Percentiles rank a stretch among this genome's conserved stretches.
Evolutionary conservation across 257 asterid species (phyloP).

Genomic region (Fraxinus cuspidata): DNA sequence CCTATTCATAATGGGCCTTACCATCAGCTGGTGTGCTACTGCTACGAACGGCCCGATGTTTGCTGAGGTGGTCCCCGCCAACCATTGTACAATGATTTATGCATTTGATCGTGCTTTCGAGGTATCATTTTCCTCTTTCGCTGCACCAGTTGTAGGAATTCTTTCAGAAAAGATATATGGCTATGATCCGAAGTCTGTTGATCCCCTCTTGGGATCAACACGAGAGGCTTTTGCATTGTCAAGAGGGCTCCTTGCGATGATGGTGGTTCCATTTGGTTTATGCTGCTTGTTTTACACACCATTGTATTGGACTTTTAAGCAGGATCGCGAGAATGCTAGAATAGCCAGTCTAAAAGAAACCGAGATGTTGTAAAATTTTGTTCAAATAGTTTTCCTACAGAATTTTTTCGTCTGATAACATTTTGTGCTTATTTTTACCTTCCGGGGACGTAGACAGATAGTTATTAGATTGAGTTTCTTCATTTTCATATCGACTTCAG

Average conservation of each 20-base stretch:
- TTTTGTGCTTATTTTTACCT: neutral
- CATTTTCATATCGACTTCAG: neutral
- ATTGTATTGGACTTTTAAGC: slow-evolving; percentile 80
- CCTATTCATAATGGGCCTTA: slow-evolving; percentile 82
- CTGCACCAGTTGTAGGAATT: slow-evolving; percentile 89
- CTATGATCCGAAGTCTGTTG: slow-evolving; percentile 75
- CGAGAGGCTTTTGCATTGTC: slow-evolving; percentile 82
- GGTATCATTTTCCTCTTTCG: slow-evolving; percentile 87
- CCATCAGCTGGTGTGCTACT: slow-evolving; percentile 90
- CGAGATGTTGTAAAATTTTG: slow-evolving; percentile 57
- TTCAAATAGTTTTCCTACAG: neutral
- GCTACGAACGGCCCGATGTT: slow-evolving; percentile 95
- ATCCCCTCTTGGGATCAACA: slow-evolving; percentile 67
- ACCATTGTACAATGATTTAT: slow-evolving; percentile 89
- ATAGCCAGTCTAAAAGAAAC: slow-evolving; percentile 61
- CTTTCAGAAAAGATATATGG: slow-evolving; percentile 85
- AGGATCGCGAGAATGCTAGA: slow-evolving; percentile 78
- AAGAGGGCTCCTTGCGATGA: slow-evolving; percentile 81
- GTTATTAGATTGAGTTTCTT: neutral
- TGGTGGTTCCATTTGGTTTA: slow-evolving; percentile 85
- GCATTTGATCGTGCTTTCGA: slow-evolving; percentile 96
- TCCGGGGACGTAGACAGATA: neutral
- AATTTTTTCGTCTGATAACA: neutral
- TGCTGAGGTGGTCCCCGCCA: slow-evolving; percentile 94
- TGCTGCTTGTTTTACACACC: slow-evolving; percentile 90